Evolutionary conservation across 345 rosid genomes (phyloP).

Genomic region (Adansonia digitata): DNA sequence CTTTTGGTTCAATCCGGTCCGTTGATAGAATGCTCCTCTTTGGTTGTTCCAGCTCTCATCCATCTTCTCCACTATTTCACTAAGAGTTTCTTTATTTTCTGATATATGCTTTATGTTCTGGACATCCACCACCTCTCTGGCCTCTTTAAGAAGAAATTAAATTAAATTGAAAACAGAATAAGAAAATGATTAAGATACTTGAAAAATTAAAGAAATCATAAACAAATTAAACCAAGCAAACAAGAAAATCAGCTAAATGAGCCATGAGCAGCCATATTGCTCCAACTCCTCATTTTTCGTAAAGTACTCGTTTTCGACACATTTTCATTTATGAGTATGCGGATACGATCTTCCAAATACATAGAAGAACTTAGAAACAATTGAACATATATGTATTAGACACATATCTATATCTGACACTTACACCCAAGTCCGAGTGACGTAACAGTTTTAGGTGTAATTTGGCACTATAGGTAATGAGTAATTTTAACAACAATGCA

Average conservation of each 20-base stretch:
- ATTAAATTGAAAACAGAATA: slow-evolving; percentile 14
- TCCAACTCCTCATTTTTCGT: no score
- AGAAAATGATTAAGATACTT: background rate
- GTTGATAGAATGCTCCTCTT: slow-evolving; percentile 38
- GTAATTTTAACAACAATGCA: background rate
- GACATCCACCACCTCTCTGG: slow-evolving; percentile 39
- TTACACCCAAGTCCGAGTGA: no score
- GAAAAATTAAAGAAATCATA: background rate
- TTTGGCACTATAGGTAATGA: background rate
- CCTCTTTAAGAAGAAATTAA: slow-evolving; percentile 41
- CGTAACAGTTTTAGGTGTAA: background rate
- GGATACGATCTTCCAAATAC: no score
- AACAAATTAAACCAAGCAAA: background rate
- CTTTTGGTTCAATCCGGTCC: slow-evolving; percentile 36
- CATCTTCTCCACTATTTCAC: slow-evolving; percentile 39
- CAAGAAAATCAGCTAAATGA: background rate
- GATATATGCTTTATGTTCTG: slow-evolving; percentile 57
- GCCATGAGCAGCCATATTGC: background rate
- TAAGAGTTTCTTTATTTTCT: slow-evolving; percentile 37
- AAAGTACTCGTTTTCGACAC: no score
- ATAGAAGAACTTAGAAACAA: no score
- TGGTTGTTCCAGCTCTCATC: slow-evolving; percentile 53
- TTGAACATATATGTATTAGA: no score
- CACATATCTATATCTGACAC: no score
- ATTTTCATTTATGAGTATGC: no score